These are phyloP conservation scores for Colletotrichum navitas DNA, from an alignment of 2,329 filamentous ascomycete species.

Conservation along the genomic window DNA sequence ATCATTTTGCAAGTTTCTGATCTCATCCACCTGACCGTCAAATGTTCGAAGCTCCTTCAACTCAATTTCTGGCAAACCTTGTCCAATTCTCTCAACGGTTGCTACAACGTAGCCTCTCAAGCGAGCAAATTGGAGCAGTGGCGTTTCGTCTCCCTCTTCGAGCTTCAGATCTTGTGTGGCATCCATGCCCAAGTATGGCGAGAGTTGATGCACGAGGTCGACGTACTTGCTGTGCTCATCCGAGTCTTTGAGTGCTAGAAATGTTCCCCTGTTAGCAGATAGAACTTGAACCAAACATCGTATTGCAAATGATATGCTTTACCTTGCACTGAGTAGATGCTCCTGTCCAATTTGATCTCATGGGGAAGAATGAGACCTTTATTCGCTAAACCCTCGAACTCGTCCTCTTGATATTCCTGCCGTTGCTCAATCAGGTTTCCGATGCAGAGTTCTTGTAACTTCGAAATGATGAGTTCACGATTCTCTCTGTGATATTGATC, in stretches of 20 bases:
- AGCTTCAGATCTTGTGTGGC: constrained; percentile 12
- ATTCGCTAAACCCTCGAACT: neutral
- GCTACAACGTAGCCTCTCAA: constrained; percentile 25
- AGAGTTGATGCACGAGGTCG: neutral
- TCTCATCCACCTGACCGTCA: constrained; percentile 13
- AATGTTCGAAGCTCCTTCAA: neutral
- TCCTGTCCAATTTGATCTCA: constrained; percentile 18
- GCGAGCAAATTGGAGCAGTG: neutral
- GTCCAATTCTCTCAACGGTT: neutral
- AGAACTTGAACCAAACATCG: neutral
- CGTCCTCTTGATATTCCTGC: neutral
- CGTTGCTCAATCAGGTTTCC: constrained; percentile 20
- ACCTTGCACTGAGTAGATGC: constrained; percentile 21
- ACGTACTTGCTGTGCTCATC: neutral
- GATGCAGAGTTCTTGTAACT: constrained; percentile 18
- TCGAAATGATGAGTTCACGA: constrained; percentile 5
- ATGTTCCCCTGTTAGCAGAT: neutral
- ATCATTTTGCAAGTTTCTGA: neutral
- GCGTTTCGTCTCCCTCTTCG: constrained; percentile 3
- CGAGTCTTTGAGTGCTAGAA: constrained; percentile 9
- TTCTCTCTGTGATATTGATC: constrained; percentile 16
- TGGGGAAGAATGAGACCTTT: neutral
- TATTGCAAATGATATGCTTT: no score
- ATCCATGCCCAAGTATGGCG: constrained; percentile 10
- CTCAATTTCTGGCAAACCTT: neutral